Conservation (phyloP, 768 basidiomycete species). For the Russula dissimulans region DNA sequence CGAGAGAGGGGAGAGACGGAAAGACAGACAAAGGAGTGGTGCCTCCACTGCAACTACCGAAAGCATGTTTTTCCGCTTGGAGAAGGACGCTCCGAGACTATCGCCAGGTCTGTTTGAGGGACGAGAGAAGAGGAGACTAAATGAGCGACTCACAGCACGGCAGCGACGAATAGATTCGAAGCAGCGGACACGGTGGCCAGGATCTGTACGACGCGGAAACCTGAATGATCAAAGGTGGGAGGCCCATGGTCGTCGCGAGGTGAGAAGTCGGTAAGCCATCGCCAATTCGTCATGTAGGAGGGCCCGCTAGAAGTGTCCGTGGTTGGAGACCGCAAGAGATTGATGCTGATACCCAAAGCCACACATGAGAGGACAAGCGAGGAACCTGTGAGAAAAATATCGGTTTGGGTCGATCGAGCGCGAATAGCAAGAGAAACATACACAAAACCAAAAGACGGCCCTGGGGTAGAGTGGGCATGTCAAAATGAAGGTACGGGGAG, state of each 20-base stretch:
- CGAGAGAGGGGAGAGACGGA: neutral
- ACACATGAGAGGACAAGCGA: constrained; percentile 5
- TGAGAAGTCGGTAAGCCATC: too few relatives aligned
- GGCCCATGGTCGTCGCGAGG: too few relatives aligned
- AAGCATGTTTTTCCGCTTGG: constrained; percentile 1
- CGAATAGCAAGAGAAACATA: neutral
- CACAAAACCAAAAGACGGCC: constrained; percentile 7
- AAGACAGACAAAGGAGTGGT: constrained; percentile 4
- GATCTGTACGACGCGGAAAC: neutral
- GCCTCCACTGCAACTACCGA: constrained; percentile 11
- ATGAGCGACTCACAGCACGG: neutral
- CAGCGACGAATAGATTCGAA: neutral
- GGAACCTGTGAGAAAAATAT: neutral
- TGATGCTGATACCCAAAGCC: constrained; percentile 4
- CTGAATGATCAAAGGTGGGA: neutral
- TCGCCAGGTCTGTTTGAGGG: neutral
- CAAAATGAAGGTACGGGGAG: neutral
- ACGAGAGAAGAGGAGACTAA: neutral
- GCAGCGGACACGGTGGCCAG: neutral
- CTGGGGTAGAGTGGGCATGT: constrained; percentile 11
- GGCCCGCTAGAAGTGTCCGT: accelerated
- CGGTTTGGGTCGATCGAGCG: neutral
- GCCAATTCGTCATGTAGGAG: neutral
- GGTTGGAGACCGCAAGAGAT: neutral
- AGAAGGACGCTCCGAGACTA: neutral